phyloP scores from a whole-genome alignment of 2,329 filamentous ascomycete genomes.

The Microdochium bolleyi region DNA sequence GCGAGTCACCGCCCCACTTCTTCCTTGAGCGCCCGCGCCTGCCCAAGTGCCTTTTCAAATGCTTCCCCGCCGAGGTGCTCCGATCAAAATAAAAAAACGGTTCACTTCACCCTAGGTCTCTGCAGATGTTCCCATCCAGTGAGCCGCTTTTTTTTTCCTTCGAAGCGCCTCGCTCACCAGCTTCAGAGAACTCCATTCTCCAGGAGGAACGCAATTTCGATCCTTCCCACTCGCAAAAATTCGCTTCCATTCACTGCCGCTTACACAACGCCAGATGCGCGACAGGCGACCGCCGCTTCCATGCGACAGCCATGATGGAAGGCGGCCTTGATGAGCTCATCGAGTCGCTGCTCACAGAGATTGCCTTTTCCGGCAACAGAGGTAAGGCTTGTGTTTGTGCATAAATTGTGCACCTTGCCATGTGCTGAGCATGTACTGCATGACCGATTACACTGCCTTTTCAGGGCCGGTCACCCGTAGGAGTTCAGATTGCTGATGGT shows the following conservation, averaged over 20 bases:
- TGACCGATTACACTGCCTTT: background rate
- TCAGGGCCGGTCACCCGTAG: background rate
- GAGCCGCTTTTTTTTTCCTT: no score
- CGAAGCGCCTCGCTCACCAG: no score
- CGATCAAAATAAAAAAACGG: background rate
- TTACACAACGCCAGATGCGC: background rate
- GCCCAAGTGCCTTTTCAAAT: background rate
- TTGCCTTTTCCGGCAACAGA: slow-evolving; percentile 31
- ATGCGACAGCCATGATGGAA: slow-evolving; percentile 19
- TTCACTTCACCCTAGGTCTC: background rate
- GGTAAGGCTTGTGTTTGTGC: slow-evolving; percentile 21
- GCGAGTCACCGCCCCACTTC: background rate
- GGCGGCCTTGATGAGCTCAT: slow-evolving; percentile 35
- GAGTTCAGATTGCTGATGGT: slow-evolving; percentile 1
- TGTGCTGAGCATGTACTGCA: background rate
- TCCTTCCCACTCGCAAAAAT: background rate
- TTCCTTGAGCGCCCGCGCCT: no score
- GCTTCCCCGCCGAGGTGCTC: background rate
- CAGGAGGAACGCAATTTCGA: background rate
- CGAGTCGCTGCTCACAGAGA: slow-evolving; percentile 33
- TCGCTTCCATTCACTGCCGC: background rate
- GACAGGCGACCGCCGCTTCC: background rate
- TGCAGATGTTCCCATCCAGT: no score
- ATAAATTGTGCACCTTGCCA: background rate
- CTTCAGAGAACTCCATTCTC: no score